Evolutionary conservation across 2,329 filamentous ascomycete species (phyloP), one percentile per base, ranked within the genome.

Genomic region (Clarireedia monteithiana): DNA sequence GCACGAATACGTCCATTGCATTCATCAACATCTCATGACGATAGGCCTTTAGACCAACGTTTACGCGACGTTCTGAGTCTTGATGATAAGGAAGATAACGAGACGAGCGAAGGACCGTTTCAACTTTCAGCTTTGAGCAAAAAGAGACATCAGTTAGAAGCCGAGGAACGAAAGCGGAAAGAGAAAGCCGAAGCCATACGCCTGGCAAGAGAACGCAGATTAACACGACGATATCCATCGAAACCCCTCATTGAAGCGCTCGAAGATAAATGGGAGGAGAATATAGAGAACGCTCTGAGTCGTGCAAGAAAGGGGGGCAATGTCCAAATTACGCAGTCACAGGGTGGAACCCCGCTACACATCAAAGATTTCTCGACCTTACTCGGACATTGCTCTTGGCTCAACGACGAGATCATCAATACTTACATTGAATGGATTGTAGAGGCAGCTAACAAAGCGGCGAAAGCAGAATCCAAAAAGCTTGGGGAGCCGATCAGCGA

Each of bases 361-460:
- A 67, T 73, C 2, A 79, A 81, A 52, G 85, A 89, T 65, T 85
- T 90, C 63, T 73, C 71, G n/a, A 85, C 78, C 48, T 71, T 91
- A 6, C 74, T 85, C 15, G 73, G 74, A 17, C 68, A 73, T 7
- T 75, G 71, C 0, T 75, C 75, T 27, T 92, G 88, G 88, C 77
- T 92, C 6, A 91, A 91, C 60, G 88, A 91, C 67, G 84, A 88
- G 62, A 81, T 87, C 50, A 81, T 92, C 63, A 88, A 89, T 63
- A 80, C 81, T 14, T 81, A 81, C 48, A 75, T 90, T 26, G 71
- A 77, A 27, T 79, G 82, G 65, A 72, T 90, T 14, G 82, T 84
- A 48, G 73, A 76, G 15, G 77, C 77, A 50, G 71, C 84, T 64
- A 86, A 86, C 66, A 72, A 77, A 34, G 77, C 76, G 27, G 82